Evolutionary conservation across 169 alveolate genomes (phyloP).

Genomic region (Cryptosporidium andersoni): DNA sequence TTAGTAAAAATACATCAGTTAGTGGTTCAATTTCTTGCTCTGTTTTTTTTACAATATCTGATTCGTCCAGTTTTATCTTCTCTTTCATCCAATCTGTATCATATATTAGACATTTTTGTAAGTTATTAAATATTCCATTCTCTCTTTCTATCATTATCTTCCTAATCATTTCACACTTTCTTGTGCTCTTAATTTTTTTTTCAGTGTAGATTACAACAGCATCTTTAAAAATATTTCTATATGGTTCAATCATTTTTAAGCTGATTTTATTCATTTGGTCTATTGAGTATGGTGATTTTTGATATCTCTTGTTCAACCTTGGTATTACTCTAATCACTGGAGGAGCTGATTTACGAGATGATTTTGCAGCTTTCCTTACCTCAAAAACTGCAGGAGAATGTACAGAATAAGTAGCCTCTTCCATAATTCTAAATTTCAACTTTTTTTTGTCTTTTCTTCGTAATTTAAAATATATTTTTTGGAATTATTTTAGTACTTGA

Average conservation of each 20-base stretch:
- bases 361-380: slow-evolving; percentile 15
- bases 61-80: slow-evolving; percentile 23
- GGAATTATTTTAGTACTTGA: too few relatives aligned
- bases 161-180: slow-evolving; percentile 42
- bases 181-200: slow-evolving; percentile 61
- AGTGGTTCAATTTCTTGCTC: slow-evolving; percentile 23
- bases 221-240: slow-evolving; percentile 41
- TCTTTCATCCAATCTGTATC: slow-evolving; percentile 65
- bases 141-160: slow-evolving; percentile 42
- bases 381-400: slow-evolving; percentile 61
- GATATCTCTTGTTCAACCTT: slow-evolving; percentile 46
- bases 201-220: slow-evolving; percentile 41
- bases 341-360: slow-evolving; percentile 60
- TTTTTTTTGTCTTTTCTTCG: not conserved
- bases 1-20: slow-evolving; percentile 31
- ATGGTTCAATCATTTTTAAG: slow-evolving; percentile 17
- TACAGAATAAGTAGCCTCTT: slow-evolving; percentile 14
- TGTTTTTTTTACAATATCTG: slow-evolving; percentile 3
- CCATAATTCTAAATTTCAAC: slow-evolving; percentile 2
- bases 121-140: slow-evolving; percentile 6
- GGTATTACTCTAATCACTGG: slow-evolving; percentile 57
- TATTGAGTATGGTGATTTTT: slow-evolving; percentile 42
- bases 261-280: slow-evolving; percentile 50
- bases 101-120: slow-evolving; percentile 48
- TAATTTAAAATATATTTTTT: too few relatives aligned